Conservation (phyloP, 140 eudicot genomes). For the Anethum foeniculum region DNA sequence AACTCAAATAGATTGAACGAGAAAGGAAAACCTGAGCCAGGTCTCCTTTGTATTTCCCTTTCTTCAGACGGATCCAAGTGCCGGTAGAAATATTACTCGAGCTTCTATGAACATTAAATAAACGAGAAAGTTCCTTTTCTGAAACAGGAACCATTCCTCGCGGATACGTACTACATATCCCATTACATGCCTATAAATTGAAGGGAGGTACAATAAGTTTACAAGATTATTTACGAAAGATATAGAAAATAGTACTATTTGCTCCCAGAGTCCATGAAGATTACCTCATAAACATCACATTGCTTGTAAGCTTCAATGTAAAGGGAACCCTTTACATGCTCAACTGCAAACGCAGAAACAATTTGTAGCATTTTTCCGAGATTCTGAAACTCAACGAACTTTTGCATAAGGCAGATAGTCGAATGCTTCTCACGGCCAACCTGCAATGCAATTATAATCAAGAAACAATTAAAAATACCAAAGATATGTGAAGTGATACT, state of each 20-base stretch:
- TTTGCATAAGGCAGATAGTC: conserved; percentile 85
- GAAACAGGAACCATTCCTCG: conserved; percentile 49
- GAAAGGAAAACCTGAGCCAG: conserved; percentile 53
- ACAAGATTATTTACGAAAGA: not conserved
- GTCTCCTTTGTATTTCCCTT: conserved; percentile 87
- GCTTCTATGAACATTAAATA: conserved; percentile 45
- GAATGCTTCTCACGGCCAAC: conserved; percentile 93
- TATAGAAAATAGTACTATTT: not conserved
- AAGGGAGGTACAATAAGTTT: not conserved
- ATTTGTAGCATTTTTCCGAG: conserved; percentile 61
- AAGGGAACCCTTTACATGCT: conserved; percentile 73
- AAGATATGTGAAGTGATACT: not conserved
- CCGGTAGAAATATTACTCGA: conserved; percentile 40
- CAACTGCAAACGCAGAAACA: conserved; percentile 70
- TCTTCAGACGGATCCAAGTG: conserved; percentile 86
- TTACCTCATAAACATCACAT: conserved; percentile 59
- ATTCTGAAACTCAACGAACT: conserved; percentile 47
- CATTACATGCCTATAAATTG: conserved; percentile 66
- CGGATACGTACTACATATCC: conserved; percentile 47
- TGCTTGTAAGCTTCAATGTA: conserved; percentile 73
- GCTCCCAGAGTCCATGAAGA: conserved; percentile 10
- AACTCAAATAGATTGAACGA: not conserved
- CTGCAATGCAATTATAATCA: conserved; percentile 33
- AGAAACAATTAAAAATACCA: not conserved
- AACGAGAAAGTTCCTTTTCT: conserved; percentile 40